Evolutionary conservation across 257 asterid species (phyloP).

Genomic region (Hygrophila difformis): DNA sequence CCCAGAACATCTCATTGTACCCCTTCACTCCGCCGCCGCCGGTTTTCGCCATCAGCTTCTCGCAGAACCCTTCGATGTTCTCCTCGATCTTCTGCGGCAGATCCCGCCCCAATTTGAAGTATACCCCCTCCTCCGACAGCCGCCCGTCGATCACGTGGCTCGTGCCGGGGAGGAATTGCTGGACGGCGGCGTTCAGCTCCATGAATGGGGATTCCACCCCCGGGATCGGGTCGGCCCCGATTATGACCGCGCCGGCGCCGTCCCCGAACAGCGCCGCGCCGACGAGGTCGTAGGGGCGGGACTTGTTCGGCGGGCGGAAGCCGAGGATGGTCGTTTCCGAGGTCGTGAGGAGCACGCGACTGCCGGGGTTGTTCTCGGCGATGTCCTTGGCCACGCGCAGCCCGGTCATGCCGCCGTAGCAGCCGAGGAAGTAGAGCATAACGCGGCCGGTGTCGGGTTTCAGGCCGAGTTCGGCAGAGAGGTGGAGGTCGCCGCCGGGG

Average conservation of each 20-base stretch:
- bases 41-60: constrained; percentile 42
- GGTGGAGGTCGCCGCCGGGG: constrained; percentile 93
- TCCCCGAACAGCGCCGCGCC: constrained; percentile 92
- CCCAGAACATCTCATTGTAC: constrained; percentile 77
- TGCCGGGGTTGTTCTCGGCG: constrained; percentile 85
- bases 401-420: constrained; percentile 91
- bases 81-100: constrained; percentile 76
- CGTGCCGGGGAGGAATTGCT: constrained; percentile 68
- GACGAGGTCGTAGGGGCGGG: constrained; percentile 79
- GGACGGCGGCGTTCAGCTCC: constrained; percentile 58
- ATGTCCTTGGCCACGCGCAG: constrained; percentile 92
- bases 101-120: constrained; percentile 73
- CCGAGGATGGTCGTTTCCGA: constrained; percentile 89
- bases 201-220: constrained; percentile 52
- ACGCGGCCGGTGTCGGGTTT: constrained; percentile 62
- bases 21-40: constrained; percentile 26
- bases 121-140: constrained; percentile 74
- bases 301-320: constrained; percentile 65
- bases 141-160: constrained; percentile 60
- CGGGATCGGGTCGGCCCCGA: constrained; percentile 48
- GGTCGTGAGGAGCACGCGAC: constrained; percentile 72
- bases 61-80: constrained; percentile 69
- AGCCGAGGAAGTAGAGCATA: constrained; percentile 84
- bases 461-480: constrained; percentile 61
- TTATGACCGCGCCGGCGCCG: constrained; percentile 73